A percentile compares a stretch with the other conserved stretches of the same genome.
Conservation (phyloP, 1,284 basidiomycete species). For the Omphalotus olearius region DNA sequence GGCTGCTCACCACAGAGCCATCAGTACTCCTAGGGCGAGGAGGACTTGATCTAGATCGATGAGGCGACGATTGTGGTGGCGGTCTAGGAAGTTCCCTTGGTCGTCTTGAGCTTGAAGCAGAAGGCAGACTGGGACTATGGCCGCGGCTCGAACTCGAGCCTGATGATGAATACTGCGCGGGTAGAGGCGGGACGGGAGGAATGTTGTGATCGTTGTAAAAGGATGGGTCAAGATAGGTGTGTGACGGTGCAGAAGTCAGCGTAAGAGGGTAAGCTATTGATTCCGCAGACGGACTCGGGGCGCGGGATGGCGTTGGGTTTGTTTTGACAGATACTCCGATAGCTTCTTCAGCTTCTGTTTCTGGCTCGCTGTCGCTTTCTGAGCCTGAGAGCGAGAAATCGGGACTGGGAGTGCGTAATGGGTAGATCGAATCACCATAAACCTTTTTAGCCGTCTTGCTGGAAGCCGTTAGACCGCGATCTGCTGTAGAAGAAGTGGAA, state of each 20-base stretch:
- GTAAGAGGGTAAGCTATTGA: constrained; percentile 31
- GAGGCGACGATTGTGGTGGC: constrained; percentile 13
- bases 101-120: constrained; percentile 19
- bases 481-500: constrained; percentile 1
- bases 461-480: constrained; percentile 18
- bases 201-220: constrained; percentile 29
- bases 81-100: constrained; percentile 22
- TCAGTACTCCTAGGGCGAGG: constrained; percentile 14
- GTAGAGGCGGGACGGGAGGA: constrained; percentile 33
- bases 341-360: constrained; percentile 7
- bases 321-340: not conserved
- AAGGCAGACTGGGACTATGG: constrained; percentile 15
- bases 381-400: constrained; percentile 30
- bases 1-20: constrained; percentile 1
- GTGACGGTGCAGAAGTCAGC: constrained; percentile 29
- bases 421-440: constrained; percentile 37
- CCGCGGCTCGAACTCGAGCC: constrained; percentile 14
- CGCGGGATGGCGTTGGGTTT: constrained; percentile 15
- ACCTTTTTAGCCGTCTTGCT: constrained; percentile 35
- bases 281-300: constrained; percentile 35
- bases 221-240: constrained; percentile 36
- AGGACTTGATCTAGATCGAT: constrained; percentile 25
- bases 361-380: constrained; percentile 17
- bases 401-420: constrained; percentile 24
- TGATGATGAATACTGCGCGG: constrained; percentile 25